phyloP scores from a whole-genome alignment of 2,329 filamentous ascomycete species.

The Colletotrichum eremochloae region DNA sequence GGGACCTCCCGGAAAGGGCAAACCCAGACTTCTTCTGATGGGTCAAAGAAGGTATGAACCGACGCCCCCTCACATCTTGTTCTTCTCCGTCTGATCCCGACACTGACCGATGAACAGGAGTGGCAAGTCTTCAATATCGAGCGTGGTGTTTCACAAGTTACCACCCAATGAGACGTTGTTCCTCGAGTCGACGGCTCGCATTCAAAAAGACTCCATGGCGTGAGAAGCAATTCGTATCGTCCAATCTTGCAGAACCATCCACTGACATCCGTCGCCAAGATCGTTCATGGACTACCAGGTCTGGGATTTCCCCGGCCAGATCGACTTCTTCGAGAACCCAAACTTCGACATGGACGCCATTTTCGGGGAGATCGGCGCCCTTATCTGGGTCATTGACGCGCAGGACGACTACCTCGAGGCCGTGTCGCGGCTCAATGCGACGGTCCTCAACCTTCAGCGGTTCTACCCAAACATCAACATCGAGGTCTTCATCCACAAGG shows the following conservation, averaged over 20 bases:
- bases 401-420: constrained; percentile 98
- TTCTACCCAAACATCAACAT: constrained; percentile 95
- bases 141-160: constrained; percentile 99
- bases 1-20: constrained; percentile 69
- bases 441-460: constrained; percentile 89
- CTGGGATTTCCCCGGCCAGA: constrained; percentile 96
- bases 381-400: constrained; percentile 99
- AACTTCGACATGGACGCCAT: constrained; percentile 93
- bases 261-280: constrained; percentile 58
- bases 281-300: constrained; percentile 99
- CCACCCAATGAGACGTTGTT: constrained; percentile 96
- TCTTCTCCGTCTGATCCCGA: background rate
- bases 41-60: constrained; percentile 85
- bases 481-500: constrained; percentile 99
- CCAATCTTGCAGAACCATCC: background rate
- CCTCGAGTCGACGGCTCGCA: constrained; percentile 92
- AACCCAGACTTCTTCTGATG: constrained; percentile 92
- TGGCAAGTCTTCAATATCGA: constrained; percentile 98
- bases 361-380: constrained; percentile 91
- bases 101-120: constrained; percentile 70
- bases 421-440: constrained; percentile 86
- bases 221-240: constrained; percentile 60
- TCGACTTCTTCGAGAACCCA: constrained; percentile 88
- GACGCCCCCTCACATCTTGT: background rate
- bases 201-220: constrained; percentile 97